These are phyloP conservation scores for Tilletia horrida DNA, from an alignment of 1,284 basidiomycete species.

Conservation along the genomic window DNA sequence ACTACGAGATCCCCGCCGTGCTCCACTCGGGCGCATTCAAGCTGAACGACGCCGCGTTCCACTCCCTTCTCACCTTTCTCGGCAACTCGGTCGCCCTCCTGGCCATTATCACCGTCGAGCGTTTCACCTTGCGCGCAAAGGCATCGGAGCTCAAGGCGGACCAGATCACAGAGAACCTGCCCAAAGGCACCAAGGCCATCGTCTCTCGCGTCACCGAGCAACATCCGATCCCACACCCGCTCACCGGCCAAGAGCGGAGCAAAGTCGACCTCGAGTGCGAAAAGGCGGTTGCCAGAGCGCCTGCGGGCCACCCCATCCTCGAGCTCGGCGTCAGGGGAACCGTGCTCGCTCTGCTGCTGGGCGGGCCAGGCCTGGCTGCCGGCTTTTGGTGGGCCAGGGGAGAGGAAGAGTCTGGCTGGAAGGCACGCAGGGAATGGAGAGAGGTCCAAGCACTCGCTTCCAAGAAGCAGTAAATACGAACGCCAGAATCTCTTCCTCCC, in stretches of 20 bases:
- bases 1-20: constrained; percentile 4
- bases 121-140: constrained; percentile 30
- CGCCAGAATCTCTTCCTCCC: neutral
- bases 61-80: constrained; percentile 31
- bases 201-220: neutral
- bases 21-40: neutral
- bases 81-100: constrained; percentile 23
- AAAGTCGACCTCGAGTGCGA: constrained; percentile 37
- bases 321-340: constrained; percentile 31
- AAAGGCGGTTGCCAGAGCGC: constrained; percentile 35
- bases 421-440: constrained; percentile 36
- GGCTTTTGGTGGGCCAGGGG: constrained; percentile 43
- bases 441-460: constrained; percentile 35
- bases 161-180: neutral
- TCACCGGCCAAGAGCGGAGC: constrained; percentile 27
- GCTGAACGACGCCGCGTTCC: constrained; percentile 30
- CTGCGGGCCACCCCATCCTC: constrained; percentile 32
- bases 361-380: constrained; percentile 34
- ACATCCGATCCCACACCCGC: constrained; percentile 21
- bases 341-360: constrained; percentile 25
- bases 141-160: neutral
- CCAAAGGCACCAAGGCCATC: neutral
- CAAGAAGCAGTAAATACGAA: constrained; percentile 27
- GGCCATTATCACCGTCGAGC: constrained; percentile 28
- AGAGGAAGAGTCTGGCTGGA: constrained; percentile 40